Percentiles rank a stretch among this genome's conserved stretches.
These are phyloP conservation scores for Naganishia onofrii DNA, from an alignment of 768 basidiomycete species.

Conservation along the genomic window DNA sequence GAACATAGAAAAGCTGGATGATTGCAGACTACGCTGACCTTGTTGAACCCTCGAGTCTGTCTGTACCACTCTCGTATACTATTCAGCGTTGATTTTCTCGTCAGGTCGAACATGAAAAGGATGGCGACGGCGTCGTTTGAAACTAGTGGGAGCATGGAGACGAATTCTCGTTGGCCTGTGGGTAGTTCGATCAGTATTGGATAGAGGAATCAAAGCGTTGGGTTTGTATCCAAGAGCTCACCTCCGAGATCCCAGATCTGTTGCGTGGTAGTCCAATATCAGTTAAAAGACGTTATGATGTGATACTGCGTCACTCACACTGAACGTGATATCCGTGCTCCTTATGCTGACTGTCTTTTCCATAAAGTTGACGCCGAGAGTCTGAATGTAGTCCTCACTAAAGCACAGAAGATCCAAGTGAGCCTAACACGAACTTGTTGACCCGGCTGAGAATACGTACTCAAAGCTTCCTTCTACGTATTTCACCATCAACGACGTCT, in stretches of 20 bases:
- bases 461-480: conserved; percentile 98
- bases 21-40: conserved; percentile 59
- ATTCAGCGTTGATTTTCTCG: conserved; percentile 93
- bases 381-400: conserved; percentile 96
- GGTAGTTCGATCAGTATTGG: conserved; percentile 48
- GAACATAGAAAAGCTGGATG: background rate
- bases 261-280: too few species aligned
- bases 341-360: conserved; percentile 99
- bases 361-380: conserved; percentile 99
- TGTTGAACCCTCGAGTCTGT: conserved; percentile 97
- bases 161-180: conserved; percentile 80
- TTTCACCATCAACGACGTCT: conserved; percentile 99
- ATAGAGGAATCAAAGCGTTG: background rate
- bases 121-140: conserved; percentile 99
- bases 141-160: conserved; percentile 96
- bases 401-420: background rate
- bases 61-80: conserved; percentile 99
- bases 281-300: background rate
- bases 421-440: background rate
- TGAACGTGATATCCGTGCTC: conserved; percentile 97
- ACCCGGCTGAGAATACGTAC: conserved; percentile 34
- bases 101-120: conserved; percentile 99
- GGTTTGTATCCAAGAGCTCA: conserved; percentile 14
- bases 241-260: conserved; percentile 92
- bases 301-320: conserved; percentile 52